Percentiles rank a stretch among this genome's conserved stretches.
These are phyloP conservation scores for Tolypocladium tropicale DNA, from an alignment of 2,329 filamentous ascomycete genomes.

Conservation along the genomic window DNA sequence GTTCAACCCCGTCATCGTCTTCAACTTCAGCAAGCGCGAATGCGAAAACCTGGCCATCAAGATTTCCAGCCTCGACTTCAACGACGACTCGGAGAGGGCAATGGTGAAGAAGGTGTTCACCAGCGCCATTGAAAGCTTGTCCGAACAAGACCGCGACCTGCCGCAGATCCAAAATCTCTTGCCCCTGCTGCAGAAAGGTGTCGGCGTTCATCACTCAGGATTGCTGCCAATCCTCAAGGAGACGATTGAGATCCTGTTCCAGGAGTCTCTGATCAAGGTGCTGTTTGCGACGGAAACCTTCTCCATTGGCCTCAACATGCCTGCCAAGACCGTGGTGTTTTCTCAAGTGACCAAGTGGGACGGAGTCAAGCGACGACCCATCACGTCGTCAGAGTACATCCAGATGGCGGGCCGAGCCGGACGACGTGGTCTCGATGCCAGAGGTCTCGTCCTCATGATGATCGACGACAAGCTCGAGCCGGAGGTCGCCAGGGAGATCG, in stretches of 20 bases:
- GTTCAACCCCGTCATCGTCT: constrained; percentile 96
- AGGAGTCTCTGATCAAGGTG: constrained; percentile 95
- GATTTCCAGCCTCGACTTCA: constrained; percentile 83
- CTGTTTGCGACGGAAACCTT: constrained; percentile 97
- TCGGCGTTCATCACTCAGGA: constrained; percentile 95
- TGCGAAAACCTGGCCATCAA: constrained; percentile 85
- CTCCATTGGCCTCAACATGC: constrained; percentile 98
- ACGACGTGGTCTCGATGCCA: constrained; percentile 91
- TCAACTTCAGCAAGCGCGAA: constrained; percentile 98
- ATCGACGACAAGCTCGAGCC: constrained; percentile 95
- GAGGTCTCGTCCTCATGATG: constrained; percentile 99
- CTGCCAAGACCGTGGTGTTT: constrained; percentile 98
- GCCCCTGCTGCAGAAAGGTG: constrained; percentile 79
- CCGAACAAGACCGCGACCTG: constrained; percentile 79
- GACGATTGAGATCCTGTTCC: constrained; percentile 97
- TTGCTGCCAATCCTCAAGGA: constrained; percentile 93
- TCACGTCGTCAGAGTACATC: constrained; percentile 93
- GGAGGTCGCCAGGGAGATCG: constrained; percentile 84
- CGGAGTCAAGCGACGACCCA: constrained; percentile 66
- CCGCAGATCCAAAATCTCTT: constrained; percentile 88
- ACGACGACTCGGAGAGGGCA: constrained; percentile 88
- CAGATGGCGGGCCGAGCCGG: constrained; percentile 98
- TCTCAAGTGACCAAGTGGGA: constrained; percentile 95
- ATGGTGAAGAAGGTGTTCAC: constrained; percentile 93
- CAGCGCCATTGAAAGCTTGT: constrained; percentile 85